Percentiles rank a stretch among this genome's conserved stretches.
Conservation (phyloP, 371 early-diverging fungal species). For the Syncephalastrum monosporum region DNA sequence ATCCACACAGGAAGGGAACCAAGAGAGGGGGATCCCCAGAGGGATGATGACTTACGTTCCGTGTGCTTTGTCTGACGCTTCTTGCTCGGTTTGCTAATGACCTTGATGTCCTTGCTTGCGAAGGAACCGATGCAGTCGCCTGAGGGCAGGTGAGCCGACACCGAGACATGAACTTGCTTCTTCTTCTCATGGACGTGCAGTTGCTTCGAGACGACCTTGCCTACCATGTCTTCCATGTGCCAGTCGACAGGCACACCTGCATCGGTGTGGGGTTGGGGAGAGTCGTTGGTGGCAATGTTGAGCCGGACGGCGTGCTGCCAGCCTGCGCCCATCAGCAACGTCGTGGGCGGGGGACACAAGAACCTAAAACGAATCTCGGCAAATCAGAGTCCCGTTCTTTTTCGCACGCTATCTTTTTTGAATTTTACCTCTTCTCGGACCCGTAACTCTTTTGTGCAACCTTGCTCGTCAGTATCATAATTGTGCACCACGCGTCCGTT, state of each 20-base stretch:
- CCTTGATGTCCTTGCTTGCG: constrained; percentile 67
- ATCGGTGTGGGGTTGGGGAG: constrained; percentile 18
- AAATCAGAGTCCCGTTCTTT: constrained; percentile 13
- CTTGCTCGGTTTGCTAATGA: constrained; percentile 80
- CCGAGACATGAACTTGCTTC: constrained; percentile 65
- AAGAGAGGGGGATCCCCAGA: background rate
- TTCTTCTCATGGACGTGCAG: constrained; percentile 75
- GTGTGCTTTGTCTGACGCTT: constrained; percentile 54
- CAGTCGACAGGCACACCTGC: constrained; percentile 12
- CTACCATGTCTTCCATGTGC: constrained; percentile 27
- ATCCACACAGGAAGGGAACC: background rate
- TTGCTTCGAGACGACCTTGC: constrained; percentile 72
- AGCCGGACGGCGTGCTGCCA: constrained; percentile 18
- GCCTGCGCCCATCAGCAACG: constrained; percentile 67
- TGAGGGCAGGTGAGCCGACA: constrained; percentile 58
- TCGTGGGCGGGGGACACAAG: constrained; percentile 72
- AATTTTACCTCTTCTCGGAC: constrained; percentile 62
- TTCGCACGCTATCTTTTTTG: constrained; percentile 12
- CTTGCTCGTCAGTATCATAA: constrained; percentile 67
- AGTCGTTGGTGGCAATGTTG: constrained; percentile 5
- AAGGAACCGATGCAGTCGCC: constrained; percentile 62
- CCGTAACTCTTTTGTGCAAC: constrained; percentile 81
- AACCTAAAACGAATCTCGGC: constrained; percentile 33
- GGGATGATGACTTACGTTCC: constrained; percentile 8
- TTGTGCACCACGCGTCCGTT: constrained; percentile 29